These are phyloP conservation scores for Massarina eburnea DNA, from an alignment of 2,329 filamentous ascomycete genomes.

Conservation along the genomic window DNA sequence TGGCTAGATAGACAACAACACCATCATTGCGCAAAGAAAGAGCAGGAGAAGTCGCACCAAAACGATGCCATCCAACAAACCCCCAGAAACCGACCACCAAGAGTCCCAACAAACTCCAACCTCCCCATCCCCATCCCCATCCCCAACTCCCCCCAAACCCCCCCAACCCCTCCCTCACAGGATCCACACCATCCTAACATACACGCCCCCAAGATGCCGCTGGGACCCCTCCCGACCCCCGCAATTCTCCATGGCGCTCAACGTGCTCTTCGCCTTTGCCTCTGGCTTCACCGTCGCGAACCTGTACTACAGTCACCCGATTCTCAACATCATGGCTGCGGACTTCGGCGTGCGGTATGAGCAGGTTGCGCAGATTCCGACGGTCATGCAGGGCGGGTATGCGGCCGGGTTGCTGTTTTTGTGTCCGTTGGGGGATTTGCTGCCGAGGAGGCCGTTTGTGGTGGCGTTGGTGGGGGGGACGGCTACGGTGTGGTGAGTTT, in stretches of 20 bases:
- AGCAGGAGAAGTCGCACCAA: not conserved
- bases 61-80: conserved; percentile 1
- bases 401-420: conserved; percentile 72
- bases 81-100: not conserved
- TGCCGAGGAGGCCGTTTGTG: conserved; percentile 70
- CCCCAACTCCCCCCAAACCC: conserved; percentile 1
- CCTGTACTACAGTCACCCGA: conserved; percentile 79
- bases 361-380: conserved; percentile 67
- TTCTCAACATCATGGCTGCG: conserved; percentile 71
- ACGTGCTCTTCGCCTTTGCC: conserved; percentile 69
- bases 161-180: not conserved
- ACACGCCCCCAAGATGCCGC: conserved; percentile 67
- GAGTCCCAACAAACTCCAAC: not conserved
- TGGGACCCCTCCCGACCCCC: conserved; percentile 69
- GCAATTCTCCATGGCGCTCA: conserved; percentile 67
- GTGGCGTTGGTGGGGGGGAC: conserved; percentile 68
- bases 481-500: conserved; percentile 62
- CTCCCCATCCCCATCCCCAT: not conserved
- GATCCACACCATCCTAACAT: conserved; percentile 47
- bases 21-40: not conserved
- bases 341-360: conserved; percentile 73
- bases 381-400: conserved; percentile 78
- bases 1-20: no score
- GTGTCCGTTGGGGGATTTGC: conserved; percentile 71
- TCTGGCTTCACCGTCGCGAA: conserved; percentile 77